Evolutionary conservation across 148 eudicot genomes (phyloP).

Genomic region (Fallopia convolvulus): DNA sequence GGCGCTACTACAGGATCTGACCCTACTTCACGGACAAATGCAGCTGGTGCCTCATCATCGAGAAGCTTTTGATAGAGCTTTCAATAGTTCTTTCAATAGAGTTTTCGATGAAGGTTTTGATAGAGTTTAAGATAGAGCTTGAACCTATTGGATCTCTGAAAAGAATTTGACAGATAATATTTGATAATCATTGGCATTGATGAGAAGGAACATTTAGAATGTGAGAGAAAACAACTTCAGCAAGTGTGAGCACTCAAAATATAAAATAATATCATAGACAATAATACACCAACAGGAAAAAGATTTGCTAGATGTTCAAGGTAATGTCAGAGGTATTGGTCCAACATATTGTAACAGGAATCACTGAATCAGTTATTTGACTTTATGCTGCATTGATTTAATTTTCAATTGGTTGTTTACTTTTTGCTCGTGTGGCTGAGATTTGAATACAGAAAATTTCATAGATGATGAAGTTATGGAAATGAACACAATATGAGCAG

Average conservation of each 20-base stretch:
- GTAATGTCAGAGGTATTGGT: background rate
- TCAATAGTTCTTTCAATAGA: too few relatives aligned
- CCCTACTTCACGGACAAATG: too few relatives aligned
- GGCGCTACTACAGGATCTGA: too few relatives aligned
- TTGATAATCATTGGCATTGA: background rate
- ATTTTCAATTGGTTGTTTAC: background rate
- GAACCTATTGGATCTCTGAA: background rate
- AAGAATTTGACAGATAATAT: background rate
- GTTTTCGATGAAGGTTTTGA: too few relatives aligned
- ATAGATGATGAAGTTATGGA: background rate
- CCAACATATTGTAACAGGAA: background rate
- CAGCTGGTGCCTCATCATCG: too few relatives aligned
- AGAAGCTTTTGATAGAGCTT: too few relatives aligned
- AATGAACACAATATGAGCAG: background rate
- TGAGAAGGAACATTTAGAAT: background rate
- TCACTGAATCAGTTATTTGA: background rate
- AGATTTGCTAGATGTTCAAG: background rate
- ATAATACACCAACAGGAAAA: background rate
- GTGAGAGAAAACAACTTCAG: background rate
- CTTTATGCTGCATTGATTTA: background rate
- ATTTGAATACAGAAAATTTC: background rate
- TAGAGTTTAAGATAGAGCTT: too few relatives aligned
- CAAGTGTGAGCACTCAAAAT: background rate
- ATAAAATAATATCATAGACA: background rate
- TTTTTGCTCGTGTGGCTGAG: background rate